Base-by-base conservation (phyloP, 306 rosid species). In the Rosa rugosa region DNA sequence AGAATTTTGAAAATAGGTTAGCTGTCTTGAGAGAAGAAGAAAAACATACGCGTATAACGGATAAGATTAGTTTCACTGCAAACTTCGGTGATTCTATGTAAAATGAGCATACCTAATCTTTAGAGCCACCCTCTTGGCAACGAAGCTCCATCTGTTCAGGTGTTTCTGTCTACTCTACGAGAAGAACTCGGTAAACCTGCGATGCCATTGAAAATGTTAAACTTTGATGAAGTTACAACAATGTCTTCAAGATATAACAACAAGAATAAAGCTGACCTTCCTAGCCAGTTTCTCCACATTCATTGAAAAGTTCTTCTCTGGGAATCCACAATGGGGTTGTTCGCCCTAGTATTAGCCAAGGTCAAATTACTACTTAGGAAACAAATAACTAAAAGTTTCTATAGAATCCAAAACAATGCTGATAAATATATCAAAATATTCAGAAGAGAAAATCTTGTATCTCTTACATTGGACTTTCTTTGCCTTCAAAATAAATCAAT, bases 271-370 rank as follows among this genome's bases (percentile, higher is more conserved):
- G 71, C 96, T 83, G 80, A 93, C 99, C 99, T 95, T 95, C 80
- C 90, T 86, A 69, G 97, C 99, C 76, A 95, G 80, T 85, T 91
- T 95, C 89, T 91, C 97, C 85, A 87, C 86, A 71, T 95, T 90
- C 84, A 86, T 66, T 5, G 98, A 90, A 82, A 95, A 95, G 74
- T 93, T 95, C 84, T 13, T 95, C 86, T 95, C 99, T 11, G 97
- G 99, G 86, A 95, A 95, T 80, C 99, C 99, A 82, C 99, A 93
- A 77, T 95, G 99, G 62, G 99, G 98, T 84, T 93, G 99, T 57
- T 93, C 98, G 71, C 97, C 99, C 99, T 93, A 77, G 64, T 13
- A 79, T 47, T 82, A 67, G 50, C 65, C 76, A 23, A 66, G 22
- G 44, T 51, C 50, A 85, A 75, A 77, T 71, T 23, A 81, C 51